A percentile compares a stretch with the other conserved stretches of the same genome.
Evolutionary conservation across 2,329 filamentous ascomycete species (phyloP).

Genomic region (Colletotrichum limetticola): DNA sequence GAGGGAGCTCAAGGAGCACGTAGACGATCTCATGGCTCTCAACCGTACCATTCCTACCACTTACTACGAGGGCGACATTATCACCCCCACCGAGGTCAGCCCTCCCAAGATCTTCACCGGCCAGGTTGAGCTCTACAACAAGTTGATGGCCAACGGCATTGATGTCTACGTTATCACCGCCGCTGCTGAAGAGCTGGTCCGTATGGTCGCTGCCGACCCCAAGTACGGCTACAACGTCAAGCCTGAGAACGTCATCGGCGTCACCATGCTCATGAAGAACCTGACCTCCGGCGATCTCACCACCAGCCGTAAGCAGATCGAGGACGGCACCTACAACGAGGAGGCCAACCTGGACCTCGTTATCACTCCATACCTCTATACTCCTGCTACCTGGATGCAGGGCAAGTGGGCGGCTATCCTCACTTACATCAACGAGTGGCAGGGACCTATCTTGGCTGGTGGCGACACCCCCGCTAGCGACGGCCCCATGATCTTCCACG

Average conservation of each 20-base stretch:
- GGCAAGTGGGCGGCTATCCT: conserved; percentile 57
- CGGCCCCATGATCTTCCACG: conserved; percentile 56
- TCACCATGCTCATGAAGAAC: conserved; percentile 50
- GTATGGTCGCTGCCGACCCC: conserved; percentile 57
- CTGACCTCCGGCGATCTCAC: conserved; percentile 43
- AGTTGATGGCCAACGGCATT: conserved; percentile 54
- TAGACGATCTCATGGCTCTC: conserved; percentile 58
- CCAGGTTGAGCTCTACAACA: conserved; percentile 56
- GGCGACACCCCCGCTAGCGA: conserved; percentile 57
- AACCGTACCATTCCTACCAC: conserved; percentile 48
- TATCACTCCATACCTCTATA: conserved; percentile 54
- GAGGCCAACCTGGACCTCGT: conserved; percentile 50
- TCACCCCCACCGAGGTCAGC: conserved; percentile 42
- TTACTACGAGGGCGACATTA: conserved; percentile 48
- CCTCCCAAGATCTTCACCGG: conserved; percentile 51
- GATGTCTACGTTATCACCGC: conserved; percentile 54
- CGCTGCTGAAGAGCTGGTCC: conserved; percentile 55
- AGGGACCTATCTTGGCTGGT: conserved; percentile 51
- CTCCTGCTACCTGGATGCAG: conserved; percentile 54
- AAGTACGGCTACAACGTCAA: conserved; percentile 57
- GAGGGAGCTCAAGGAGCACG: conserved; percentile 56
- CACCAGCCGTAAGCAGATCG: conserved; percentile 52
- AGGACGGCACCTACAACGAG: conserved; percentile 47
- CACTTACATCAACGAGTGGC: conserved; percentile 55
- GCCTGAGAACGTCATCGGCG: conserved; percentile 55